Evolutionary conservation across 2,329 filamentous ascomycete genomes (phyloP).

Genomic region (Incumbomyces lentus): DNA sequence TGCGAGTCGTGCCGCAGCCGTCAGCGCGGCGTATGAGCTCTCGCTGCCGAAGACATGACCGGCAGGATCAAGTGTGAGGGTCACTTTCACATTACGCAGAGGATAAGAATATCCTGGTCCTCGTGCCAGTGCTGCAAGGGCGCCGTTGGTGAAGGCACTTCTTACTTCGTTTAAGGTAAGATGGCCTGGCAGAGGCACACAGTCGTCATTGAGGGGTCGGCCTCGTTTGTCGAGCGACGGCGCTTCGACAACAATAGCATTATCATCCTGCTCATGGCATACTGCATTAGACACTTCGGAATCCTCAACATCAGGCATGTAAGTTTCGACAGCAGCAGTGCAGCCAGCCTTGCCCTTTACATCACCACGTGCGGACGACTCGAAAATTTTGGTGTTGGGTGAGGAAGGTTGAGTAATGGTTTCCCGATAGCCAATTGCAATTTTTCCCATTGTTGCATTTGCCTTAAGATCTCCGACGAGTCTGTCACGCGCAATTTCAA

Average conservation of each 20-base stretch:
- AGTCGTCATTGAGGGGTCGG: slow-evolving; percentile 30
- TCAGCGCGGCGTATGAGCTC: slow-evolving; percentile 57
- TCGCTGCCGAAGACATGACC: slow-evolving; percentile 56
- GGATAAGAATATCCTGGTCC: slow-evolving; percentile 74
- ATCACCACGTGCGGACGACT: slow-evolving; percentile 63
- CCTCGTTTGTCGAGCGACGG: slow-evolving; percentile 36
- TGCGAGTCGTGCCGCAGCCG: slow-evolving; percentile 56
- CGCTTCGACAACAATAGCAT: slow-evolving; percentile 51
- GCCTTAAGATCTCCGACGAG: slow-evolving; percentile 81
- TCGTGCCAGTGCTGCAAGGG: slow-evolving; percentile 69
- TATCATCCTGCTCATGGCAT: slow-evolving; percentile 53
- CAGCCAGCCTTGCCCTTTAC: slow-evolving; percentile 70
- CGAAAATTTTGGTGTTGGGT: slow-evolving; percentile 55
- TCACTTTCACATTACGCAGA: slow-evolving; percentile 64
- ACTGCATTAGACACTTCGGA: slow-evolving; percentile 23
- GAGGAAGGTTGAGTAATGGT: slow-evolving; percentile 51
- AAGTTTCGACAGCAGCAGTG: slow-evolving; percentile 55
- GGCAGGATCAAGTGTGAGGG: slow-evolving; percentile 55
- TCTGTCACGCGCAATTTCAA: slow-evolving; percentile 84
- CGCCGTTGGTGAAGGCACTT: slow-evolving; percentile 61
- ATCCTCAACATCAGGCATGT: slow-evolving; percentile 26
- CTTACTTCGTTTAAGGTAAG: slow-evolving; percentile 41
- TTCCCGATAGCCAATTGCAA: slow-evolving; percentile 94
- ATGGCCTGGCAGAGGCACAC: slow-evolving; percentile 44
- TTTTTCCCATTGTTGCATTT: slow-evolving; percentile 74